These are phyloP conservation scores for Alnus glutinosa DNA, from an alignment of 306 rosid species.

Conservation along the genomic window DNA sequence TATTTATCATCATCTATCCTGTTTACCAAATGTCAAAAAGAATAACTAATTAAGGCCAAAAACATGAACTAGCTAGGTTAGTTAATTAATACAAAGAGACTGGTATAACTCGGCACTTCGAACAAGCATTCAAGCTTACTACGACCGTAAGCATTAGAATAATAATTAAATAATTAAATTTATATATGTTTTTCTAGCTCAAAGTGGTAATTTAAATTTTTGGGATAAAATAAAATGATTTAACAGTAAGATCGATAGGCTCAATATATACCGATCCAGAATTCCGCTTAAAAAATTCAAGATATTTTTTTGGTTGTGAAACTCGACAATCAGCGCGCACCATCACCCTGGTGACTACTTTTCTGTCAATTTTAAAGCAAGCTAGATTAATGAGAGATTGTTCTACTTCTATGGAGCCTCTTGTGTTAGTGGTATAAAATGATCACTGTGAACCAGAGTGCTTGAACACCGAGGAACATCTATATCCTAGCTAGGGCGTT, in stretches of 20 bases:
- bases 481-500: too few relatives aligned
- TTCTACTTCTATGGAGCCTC: not conserved
- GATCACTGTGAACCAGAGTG: not conserved
- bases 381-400: too few relatives aligned
- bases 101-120: not conserved
- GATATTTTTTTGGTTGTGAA: too few relatives aligned
- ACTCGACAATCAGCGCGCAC: not conserved
- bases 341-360: too few relatives aligned
- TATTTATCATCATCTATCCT: not conserved
- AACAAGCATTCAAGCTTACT: too few relatives aligned
- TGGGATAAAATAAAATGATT: too few relatives aligned
- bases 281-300: not conserved
- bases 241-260: too few relatives aligned
- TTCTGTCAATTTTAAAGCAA: too few relatives aligned
- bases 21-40: not conserved
- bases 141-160: not conserved
- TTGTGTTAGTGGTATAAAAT: not conserved
- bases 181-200: too few relatives aligned
- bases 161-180: too few relatives aligned
- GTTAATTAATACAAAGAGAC: not conserved
- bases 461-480: not conserved
- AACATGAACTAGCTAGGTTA: not conserved
- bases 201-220: too few relatives aligned
- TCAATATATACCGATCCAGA: not conserved
- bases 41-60: not conserved